Conservation (phyloP, 805 yeast species). For the Nakazawaea molendinolei region DNA sequence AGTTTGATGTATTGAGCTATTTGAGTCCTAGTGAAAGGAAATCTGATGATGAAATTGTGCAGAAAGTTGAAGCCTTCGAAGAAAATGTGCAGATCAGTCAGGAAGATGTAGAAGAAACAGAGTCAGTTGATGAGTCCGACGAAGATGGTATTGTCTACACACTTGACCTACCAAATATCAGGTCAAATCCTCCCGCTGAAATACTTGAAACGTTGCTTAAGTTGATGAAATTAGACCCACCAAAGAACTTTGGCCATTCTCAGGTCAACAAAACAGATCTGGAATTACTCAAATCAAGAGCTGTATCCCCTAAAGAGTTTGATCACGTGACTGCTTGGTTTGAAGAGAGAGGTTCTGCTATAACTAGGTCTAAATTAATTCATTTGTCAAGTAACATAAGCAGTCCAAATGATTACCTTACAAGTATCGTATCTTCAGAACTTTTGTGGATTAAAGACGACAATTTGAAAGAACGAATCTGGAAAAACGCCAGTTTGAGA, state of each 20-base stretch:
- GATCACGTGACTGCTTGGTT: constrained; percentile 39
- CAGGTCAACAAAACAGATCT: constrained; percentile 4
- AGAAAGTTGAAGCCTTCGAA: constrained; percentile 10
- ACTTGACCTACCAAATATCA: constrained; percentile 53
- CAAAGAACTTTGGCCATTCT: constrained; percentile 41
- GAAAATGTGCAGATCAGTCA: too few relatives aligned
- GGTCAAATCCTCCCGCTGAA: constrained; percentile 36
- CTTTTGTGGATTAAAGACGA: constrained; percentile 38
- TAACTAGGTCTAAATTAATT: constrained; percentile 24
- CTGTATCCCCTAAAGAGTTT: constrained; percentile 22
- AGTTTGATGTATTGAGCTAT: too few relatives aligned
- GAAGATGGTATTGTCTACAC: constrained; percentile 35
- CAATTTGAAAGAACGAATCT: constrained; percentile 32
- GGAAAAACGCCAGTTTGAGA: constrained; percentile 53
- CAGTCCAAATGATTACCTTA: constrained; percentile 40
- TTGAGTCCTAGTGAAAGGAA: too few relatives aligned
- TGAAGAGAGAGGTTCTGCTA: constrained; percentile 24
- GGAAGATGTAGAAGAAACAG: too few relatives aligned
- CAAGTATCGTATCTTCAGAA: constrained; percentile 41
- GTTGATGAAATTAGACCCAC: constrained; percentile 41
- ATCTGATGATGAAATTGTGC: not conserved
- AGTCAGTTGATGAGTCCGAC: too few relatives aligned
- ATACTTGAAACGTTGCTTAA: constrained; percentile 39
- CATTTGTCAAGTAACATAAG: constrained; percentile 19
- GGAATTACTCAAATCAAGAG: constrained; percentile 26